phyloP scores from a whole-genome alignment of 441 rosid genomes.

The Pelargonium cotyledonis region DNA sequence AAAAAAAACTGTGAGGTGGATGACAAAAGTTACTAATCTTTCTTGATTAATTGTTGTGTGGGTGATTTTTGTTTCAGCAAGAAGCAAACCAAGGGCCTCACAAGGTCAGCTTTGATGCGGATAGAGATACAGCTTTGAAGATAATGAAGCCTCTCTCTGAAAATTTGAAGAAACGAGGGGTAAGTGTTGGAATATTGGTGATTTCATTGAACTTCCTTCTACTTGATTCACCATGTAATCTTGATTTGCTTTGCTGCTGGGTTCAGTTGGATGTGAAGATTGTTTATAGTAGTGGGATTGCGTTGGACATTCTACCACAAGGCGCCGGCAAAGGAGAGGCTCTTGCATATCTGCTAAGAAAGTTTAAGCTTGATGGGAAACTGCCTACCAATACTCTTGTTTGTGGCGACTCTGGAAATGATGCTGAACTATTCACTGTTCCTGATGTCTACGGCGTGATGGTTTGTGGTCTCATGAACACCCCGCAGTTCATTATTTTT shows the following conservation, averaged over 20 bases:
- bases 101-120: slow-evolving; percentile 80
- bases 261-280: slow-evolving; percentile 84
- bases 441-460: slow-evolving; percentile 78
- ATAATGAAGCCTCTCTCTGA: slow-evolving; percentile 54
- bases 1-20: too few relatives aligned
- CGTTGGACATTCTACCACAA: slow-evolving; percentile 86
- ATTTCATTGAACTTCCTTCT: neutral
- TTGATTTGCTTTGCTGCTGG: neutral
- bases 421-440: slow-evolving; percentile 80
- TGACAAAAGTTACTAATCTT: neutral
- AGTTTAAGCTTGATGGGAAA: slow-evolving; percentile 61
- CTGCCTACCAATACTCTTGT: slow-evolving; percentile 69
- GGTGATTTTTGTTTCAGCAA: slow-evolving; percentile 35
- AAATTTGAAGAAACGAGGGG: slow-evolving; percentile 47
- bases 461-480: slow-evolving; percentile 32
- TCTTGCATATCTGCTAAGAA: slow-evolving; percentile 68
- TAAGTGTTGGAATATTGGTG: neutral
- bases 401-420: slow-evolving; percentile 94
- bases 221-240: neutral
- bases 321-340: slow-evolving; percentile 99
- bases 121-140: slow-evolving; percentile 56
- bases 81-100: slow-evolving; percentile 76
- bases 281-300: slow-evolving; percentile 92
- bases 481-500: neutral
- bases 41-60: neutral